A percentile compares a stretch with the other conserved stretches of the same genome.
phyloP scores from a whole-genome alignment of 2,329 filamentous ascomycete genomes.

The Daldinia sp. region DNA sequence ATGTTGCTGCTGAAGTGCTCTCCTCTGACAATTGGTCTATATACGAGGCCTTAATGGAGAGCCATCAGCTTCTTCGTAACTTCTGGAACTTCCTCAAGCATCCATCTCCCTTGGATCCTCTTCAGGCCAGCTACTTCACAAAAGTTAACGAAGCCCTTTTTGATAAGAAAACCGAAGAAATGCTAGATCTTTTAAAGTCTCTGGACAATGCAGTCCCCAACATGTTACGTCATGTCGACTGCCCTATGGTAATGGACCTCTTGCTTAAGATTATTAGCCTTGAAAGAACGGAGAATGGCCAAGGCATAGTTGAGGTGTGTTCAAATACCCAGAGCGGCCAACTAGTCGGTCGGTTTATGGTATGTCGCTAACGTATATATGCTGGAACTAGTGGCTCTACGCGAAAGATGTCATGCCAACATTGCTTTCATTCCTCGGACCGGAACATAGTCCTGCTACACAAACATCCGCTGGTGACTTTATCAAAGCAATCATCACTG shows the following conservation, averaged over 20 bases:
- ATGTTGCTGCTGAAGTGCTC: conserved; percentile 89
- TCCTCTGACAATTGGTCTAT: conserved; percentile 98
- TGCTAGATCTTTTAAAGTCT: conserved; percentile 88
- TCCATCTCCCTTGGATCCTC: conserved; percentile 84
- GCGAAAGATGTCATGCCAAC: conserved; percentile 86
- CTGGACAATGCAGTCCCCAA: conserved; percentile 82
- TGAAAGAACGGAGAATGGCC: conserved; percentile 88
- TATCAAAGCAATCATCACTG: conserved; percentile 97
- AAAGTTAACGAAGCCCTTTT: conserved; percentile 98
- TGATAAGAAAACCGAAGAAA: conserved; percentile 97
- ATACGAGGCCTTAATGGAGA: conserved; percentile 89
- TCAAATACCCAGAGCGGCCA: neutral
- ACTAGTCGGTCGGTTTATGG: neutral
- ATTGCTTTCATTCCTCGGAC: conserved; percentile 84
- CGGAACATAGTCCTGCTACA: conserved; percentile 85
- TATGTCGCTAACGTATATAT: conserved; percentile 32
- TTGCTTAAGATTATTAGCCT: conserved; percentile 96
- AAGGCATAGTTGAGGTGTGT: conserved; percentile 90
- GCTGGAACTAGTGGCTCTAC: conserved; percentile 78
- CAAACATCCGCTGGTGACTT: conserved; percentile 98
- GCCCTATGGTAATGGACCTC: conserved; percentile 97
- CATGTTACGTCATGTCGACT: conserved; percentile 93
- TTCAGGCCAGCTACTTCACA: conserved; percentile 97
- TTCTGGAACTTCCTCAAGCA: conserved; percentile 93
- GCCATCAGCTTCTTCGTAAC: conserved; percentile 76